A percentile compares a stretch with the other conserved stretches of the same genome.
phyloP scores from a whole-genome alignment of 2,329 filamentous ascomycete species.

The Trichoderma hamatum region DNA sequence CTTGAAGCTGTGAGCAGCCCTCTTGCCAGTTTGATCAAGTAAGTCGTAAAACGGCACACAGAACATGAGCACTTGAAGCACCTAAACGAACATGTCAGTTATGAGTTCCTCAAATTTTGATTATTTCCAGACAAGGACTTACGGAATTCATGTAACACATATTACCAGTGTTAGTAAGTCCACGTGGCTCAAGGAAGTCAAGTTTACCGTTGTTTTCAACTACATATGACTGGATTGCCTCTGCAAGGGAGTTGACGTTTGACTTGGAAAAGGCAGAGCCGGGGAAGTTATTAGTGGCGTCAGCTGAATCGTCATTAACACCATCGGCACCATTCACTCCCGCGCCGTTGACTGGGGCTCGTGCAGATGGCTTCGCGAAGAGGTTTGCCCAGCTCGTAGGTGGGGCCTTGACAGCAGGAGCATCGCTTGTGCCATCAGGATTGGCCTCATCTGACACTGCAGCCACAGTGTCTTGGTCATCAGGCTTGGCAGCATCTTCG shows the following conservation, averaged over 20 bases:
- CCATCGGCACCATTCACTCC: slow-evolving; percentile 35
- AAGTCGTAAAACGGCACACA: slow-evolving; percentile 95
- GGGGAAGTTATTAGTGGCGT: slow-evolving; percentile 32
- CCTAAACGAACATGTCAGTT: slow-evolving; percentile 56
- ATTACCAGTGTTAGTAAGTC: slow-evolving; percentile 94
- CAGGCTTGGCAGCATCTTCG: slow-evolving; percentile 29
- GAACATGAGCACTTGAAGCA: slow-evolving; percentile 93
- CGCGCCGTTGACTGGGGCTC: slow-evolving; percentile 28
- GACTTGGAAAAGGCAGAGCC: slow-evolving; percentile 47
- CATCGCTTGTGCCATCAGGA: slow-evolving; percentile 27
- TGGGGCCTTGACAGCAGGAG: slow-evolving; percentile 36
- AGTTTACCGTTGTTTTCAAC: slow-evolving; percentile 68
- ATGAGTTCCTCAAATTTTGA: not conserved
- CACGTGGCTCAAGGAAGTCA: slow-evolving; percentile 86
- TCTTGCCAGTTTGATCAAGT: slow-evolving; percentile 81
- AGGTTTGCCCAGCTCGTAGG: slow-evolving; percentile 48
- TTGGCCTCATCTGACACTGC: not conserved
- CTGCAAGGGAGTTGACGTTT: slow-evolving; percentile 65
- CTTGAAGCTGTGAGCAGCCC: slow-evolving; percentile 88
- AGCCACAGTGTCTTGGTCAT: slow-evolving; percentile 25
- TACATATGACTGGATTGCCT: slow-evolving; percentile 75
- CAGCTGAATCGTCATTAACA: slow-evolving; percentile 35
- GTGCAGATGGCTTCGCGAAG: slow-evolving; percentile 40
- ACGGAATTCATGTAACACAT: slow-evolving; percentile 99
- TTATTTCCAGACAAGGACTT: slow-evolving; percentile 46